phyloP scores from a whole-genome alignment of 2,329 filamentous ascomycete species.

The Endoconidiophora polonica region DNA sequence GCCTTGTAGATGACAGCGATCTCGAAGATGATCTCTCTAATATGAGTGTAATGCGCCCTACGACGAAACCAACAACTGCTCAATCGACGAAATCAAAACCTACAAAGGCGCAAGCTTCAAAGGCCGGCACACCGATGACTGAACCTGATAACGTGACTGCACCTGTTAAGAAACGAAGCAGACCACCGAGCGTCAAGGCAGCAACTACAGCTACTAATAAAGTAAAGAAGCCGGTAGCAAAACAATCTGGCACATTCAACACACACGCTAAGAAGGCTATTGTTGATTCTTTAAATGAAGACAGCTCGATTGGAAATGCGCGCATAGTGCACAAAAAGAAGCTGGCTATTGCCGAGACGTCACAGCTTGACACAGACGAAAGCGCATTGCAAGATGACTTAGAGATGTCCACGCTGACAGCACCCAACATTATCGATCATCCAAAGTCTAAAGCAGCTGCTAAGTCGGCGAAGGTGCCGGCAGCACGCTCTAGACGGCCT shows the following conservation, averaged over 20 bases:
- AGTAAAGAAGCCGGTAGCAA: conserved; percentile 4
- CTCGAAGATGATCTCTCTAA: conserved; percentile 9
- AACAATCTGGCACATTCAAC: not conserved
- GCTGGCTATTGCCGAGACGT: not conserved
- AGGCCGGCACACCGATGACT: not conserved
- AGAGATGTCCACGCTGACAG: no score
- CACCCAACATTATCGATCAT: no score
- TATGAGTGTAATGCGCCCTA: conserved; percentile 5
- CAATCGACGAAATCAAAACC: not conserved
- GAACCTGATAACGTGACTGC: not conserved
- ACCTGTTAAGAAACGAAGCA: conserved; percentile 3
- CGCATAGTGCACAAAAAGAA: not conserved
- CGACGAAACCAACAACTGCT: not conserved
- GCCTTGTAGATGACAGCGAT: conserved; percentile 8
- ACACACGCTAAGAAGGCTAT: conserved; percentile 1
- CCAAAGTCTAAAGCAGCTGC: not conserved
- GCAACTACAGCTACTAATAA: conserved; percentile 2
- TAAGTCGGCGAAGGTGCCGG: not conserved
- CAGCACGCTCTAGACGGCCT: not conserved
- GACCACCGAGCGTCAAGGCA: not conserved
- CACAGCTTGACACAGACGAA: no score
- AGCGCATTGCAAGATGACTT: no score
- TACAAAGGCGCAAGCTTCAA: not conserved
- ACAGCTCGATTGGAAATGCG: not conserved
- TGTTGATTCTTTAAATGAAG: not conserved